phyloP scores from a whole-genome alignment of 2,329 filamentous ascomycete species.

The Scytalidium lignicola region DNA sequence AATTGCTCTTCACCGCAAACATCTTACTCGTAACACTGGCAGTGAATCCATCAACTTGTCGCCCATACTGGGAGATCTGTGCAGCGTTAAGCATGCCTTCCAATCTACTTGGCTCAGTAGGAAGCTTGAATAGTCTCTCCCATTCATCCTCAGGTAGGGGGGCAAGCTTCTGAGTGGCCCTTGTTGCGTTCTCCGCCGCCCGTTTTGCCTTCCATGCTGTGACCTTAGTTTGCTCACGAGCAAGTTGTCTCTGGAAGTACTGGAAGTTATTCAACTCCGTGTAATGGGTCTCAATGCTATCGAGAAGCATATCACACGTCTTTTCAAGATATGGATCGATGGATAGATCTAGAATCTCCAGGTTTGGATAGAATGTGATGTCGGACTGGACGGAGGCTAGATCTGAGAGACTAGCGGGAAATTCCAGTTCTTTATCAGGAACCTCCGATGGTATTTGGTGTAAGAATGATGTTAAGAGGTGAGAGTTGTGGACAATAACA shows the following conservation, averaged over 20 bases:
- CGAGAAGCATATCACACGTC: slow-evolving; percentile 91
- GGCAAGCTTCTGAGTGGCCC: slow-evolving; percentile 80
- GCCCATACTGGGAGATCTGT: slow-evolving; percentile 96
- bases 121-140: slow-evolving; percentile 97
- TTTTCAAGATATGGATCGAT: slow-evolving; percentile 98
- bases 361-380: slow-evolving; percentile 75
- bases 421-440: slow-evolving; percentile 60
- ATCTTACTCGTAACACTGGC: slow-evolving; percentile 91
- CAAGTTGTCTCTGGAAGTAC: slow-evolving; percentile 90
- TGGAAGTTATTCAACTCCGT: slow-evolving; percentile 99
- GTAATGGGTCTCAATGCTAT: slow-evolving; percentile 96
- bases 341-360: slow-evolving; percentile 79
- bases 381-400: slow-evolving; percentile 60
- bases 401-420: slow-evolving; percentile 74
- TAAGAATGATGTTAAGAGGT: slow-evolving; percentile 90
- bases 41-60: slow-evolving; percentile 94
- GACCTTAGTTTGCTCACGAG: slow-evolving; percentile 94
- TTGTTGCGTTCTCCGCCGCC: slow-evolving; percentile 87
- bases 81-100: slow-evolving; percentile 92
- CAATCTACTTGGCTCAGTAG: slow-evolving; percentile 85
- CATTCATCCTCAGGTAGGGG: slow-evolving; percentile 94
- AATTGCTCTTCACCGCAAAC: slow-evolving; percentile 82
- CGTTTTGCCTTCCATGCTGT: slow-evolving; percentile 94
- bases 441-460: slow-evolving; percentile 78
- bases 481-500: slow-evolving; percentile 89